Conservation (phyloP, 805 yeast species). For the Yarrowia keelungensis region DNA sequence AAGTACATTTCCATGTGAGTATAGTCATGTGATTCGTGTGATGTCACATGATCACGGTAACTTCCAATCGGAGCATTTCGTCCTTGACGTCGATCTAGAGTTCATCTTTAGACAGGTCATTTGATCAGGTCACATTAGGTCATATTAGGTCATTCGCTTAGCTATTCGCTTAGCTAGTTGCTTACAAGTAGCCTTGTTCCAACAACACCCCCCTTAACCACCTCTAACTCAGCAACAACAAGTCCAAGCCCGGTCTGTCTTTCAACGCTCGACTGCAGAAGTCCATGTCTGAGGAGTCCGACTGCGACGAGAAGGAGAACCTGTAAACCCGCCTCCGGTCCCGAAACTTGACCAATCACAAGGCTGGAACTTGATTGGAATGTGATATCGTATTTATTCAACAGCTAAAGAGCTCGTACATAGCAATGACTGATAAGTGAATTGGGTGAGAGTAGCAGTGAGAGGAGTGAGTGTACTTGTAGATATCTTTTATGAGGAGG, state of each 20-base stretch:
- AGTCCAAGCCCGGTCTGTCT: conserved; percentile 32
- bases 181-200: no score
- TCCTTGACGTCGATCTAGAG: no score
- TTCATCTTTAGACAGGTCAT: no score
- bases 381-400: conserved; percentile 37
- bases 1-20: conserved; percentile 53
- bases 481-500: no score
- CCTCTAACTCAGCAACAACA: conserved; percentile 37
- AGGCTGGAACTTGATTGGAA: conserved; percentile 36
- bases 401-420: conserved; percentile 26
- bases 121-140: no score
- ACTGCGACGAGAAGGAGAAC: conserved; percentile 24
- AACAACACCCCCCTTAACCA: no score
- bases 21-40: neutral
- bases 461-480: no score
- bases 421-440: conserved; percentile 18
- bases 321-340: neutral
- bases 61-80: no score
- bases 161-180: no score
- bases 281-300: conserved; percentile 28
- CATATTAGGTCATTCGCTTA: no score
- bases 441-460: neutral
- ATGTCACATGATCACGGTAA: no score
- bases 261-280: conserved; percentile 38
- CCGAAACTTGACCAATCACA: conserved; percentile 25